A percentile compares a stretch with the other conserved stretches of the same genome.
phyloP scores from a whole-genome alignment of 2,329 filamentous ascomycete genomes.

The Massarina eburnea region DNA sequence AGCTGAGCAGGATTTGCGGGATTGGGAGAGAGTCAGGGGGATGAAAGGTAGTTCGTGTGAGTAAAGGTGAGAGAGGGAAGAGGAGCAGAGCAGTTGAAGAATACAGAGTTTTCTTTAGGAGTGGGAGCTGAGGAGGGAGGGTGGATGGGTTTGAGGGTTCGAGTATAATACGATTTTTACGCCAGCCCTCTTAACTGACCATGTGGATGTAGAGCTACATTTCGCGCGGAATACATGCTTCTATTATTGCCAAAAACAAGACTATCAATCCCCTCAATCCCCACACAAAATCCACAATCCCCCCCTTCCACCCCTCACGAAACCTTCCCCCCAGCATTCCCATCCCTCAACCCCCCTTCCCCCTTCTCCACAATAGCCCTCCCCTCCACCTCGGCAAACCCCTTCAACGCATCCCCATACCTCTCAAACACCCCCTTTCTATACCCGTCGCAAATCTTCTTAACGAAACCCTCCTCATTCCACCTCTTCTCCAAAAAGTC shows the following conservation, averaged over 20 bases:
- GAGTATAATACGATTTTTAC: no score
- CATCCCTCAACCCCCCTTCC: constrained; percentile 12
- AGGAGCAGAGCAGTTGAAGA: constrained; percentile 24
- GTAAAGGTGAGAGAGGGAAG: no score
- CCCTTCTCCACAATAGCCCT: constrained; percentile 56
- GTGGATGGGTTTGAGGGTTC: no score
- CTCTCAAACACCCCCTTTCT: constrained; percentile 69
- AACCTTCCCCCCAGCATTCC: constrained; percentile 12
- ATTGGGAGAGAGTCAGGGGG: constrained; percentile 39
- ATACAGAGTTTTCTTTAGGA: constrained; percentile 22
- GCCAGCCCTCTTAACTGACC: no score
- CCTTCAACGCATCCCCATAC: constrained; percentile 76
- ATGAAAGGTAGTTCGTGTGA: constrained; percentile 30
- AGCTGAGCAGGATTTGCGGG: constrained; percentile 28
- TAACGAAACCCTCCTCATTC: constrained; percentile 80
- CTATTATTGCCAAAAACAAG: no score
- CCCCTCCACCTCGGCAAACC: constrained; percentile 76
- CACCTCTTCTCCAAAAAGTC: constrained; percentile 81
- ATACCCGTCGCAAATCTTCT: constrained; percentile 82
- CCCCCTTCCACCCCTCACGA: neutral
- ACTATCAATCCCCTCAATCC: no score
- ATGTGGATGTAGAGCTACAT: no score
- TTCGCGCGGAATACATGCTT: no score
- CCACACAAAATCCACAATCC: no score
- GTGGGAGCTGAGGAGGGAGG: no score